Percentiles rank a stretch among this genome's conserved stretches.
Evolutionary conservation across 164 flowering plant species (phyloP).

Genomic region (Warburgia ugandensis): DNA sequence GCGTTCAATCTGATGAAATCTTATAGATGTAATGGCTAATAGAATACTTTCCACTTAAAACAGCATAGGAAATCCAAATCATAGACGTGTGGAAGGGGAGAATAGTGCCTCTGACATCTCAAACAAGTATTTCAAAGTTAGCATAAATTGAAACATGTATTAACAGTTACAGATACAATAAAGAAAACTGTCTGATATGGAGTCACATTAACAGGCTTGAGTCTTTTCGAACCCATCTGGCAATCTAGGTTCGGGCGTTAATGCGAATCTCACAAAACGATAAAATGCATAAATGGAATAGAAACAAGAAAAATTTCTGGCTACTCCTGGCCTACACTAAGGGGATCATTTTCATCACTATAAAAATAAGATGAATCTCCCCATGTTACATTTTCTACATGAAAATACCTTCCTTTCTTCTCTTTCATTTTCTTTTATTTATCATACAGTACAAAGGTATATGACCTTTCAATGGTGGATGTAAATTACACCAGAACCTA

Average conservation of each 20-base stretch:
- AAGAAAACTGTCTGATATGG: neutral
- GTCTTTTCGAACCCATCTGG: neutral
- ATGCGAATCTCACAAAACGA: neutral
- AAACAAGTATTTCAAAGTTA: too few relatives aligned
- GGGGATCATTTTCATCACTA: neutral
- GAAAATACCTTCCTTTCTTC: constrained; percentile 1
- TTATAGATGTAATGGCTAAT: too few relatives aligned
- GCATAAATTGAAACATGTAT: neutral
- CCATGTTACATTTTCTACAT: neutral
- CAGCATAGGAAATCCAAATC: too few relatives aligned
- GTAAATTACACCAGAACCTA: constrained; percentile 47
- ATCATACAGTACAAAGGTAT: constrained; percentile 5
- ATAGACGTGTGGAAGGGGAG: too few relatives aligned
- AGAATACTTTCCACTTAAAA: too few relatives aligned
- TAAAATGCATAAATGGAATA: neutral
- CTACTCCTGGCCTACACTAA: neutral
- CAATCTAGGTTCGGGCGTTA: neutral
- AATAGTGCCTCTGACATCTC: too few relatives aligned
- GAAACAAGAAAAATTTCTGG: neutral
- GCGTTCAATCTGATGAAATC: too few relatives aligned
- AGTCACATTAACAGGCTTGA: neutral
- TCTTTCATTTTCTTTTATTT: neutral
- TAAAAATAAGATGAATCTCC: neutral
- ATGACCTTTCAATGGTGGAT: neutral
- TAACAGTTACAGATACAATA: neutral